Percentiles rank a stretch among this genome's conserved stretches.
Evolutionary conservation across 805 yeast species (phyloP).

Genomic region (Spathaspora passalidarum): DNA sequence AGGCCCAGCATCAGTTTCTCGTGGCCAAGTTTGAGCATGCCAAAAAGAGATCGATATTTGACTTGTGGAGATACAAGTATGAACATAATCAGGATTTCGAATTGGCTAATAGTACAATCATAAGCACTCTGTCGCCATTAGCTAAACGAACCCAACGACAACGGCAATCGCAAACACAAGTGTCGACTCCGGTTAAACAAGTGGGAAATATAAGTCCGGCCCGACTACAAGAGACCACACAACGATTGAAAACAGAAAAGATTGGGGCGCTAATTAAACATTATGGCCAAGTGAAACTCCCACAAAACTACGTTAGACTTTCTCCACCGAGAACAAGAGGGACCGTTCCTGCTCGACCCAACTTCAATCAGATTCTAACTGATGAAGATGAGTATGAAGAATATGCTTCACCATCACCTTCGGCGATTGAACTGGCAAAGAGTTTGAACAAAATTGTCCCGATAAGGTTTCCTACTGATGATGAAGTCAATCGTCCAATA

Average conservation of each 20-base stretch:
- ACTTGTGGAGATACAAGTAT: conserved; percentile 34
- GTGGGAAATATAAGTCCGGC: conserved; percentile 36
- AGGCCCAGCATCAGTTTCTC: conserved; percentile 34
- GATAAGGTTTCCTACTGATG: conserved; percentile 31
- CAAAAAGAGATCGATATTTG: conserved; percentile 28
- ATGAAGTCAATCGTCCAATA: conserved; percentile 20
- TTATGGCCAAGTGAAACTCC: conserved; percentile 24
- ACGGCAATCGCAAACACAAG: conserved; percentile 2
- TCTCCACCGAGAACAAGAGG: not conserved
- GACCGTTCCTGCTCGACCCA: conserved; percentile 16
- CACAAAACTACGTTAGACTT: conserved; percentile 10
- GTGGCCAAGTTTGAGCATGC: conserved; percentile 29
- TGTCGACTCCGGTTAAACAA: conserved; percentile 24
- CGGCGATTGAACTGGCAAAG: conserved; percentile 31
- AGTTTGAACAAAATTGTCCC: conserved; percentile 32
- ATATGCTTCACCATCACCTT: conserved; percentile 2
- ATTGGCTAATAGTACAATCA: conserved; percentile 16
- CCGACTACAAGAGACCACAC: conserved; percentile 37
- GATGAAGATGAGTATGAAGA: conserved; percentile 5
- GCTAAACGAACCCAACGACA: conserved; percentile 16
- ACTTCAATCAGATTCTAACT: conserved; percentile 9
- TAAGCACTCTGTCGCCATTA: conserved; percentile 31
- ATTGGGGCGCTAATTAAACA: conserved; percentile 33
- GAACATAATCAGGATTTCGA: conserved; percentile 11
- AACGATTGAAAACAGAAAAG: conserved; percentile 29